Evolutionary conservation across 2,329 filamentous ascomycete genomes (phyloP).

Genomic region (Calonectria ilicicola): DNA sequence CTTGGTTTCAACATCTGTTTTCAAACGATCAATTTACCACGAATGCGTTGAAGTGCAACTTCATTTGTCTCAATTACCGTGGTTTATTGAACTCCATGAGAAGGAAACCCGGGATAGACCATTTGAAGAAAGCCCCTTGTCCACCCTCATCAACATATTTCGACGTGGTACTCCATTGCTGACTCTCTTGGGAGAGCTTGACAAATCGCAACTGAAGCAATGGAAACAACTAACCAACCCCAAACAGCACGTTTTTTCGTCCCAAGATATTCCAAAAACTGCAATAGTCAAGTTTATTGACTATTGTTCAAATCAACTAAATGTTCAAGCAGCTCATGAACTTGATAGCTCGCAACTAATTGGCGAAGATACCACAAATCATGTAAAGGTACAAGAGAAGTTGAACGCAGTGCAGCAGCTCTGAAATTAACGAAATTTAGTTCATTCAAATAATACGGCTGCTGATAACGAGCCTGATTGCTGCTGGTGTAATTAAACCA

Average conservation of each 20-base stretch:
- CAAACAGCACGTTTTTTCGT: no score
- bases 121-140: neutral
- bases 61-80: neutral
- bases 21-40: neutral
- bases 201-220: neutral
- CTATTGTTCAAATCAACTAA: no score
- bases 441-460: neutral
- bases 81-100: neutral
- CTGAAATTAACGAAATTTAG: neutral
- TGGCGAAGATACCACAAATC: neutral
- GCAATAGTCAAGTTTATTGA: no score
- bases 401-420: no score
- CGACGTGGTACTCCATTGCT: neutral
- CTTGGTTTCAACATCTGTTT: neutral
- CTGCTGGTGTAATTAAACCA: neutral
- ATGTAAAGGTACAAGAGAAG: neutral
- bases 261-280: no score
- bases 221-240: neutral
- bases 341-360: neutral
- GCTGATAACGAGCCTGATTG: neutral
- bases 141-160: neutral
- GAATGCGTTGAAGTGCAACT: neutral
- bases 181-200: neutral
- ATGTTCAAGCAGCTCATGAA: neutral
- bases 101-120: neutral